Evolutionary conservation across 192 early-diverging fungal genomes (phyloP).

Genomic region (Podila minutissima): DNA sequence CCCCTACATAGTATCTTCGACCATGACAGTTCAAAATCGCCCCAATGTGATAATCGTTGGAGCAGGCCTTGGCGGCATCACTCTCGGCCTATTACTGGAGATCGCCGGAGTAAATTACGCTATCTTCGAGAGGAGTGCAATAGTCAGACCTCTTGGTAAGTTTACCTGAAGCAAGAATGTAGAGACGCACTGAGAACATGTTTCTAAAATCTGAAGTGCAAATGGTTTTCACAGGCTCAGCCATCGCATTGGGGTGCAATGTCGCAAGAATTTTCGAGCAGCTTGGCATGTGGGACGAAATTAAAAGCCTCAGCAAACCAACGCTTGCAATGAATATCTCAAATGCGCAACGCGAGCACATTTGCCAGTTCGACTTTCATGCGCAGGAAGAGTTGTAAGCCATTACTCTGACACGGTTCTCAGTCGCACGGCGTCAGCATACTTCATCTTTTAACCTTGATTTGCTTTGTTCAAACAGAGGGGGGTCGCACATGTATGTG

Average conservation of each 20-base stretch:
- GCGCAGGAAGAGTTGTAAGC: neutral
- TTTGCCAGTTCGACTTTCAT: conserved; percentile 2
- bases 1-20: no score
- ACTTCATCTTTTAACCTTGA: no score
- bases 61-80: neutral
- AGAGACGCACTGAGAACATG: neutral
- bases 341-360: neutral
- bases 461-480: neutral
- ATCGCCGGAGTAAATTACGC: neutral
- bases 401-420: no score
- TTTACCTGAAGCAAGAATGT: neutral
- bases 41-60: neutral
- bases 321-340: neutral
- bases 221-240: neutral
- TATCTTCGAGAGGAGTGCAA: neutral
- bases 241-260: conserved; percentile 3
- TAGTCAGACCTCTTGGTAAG: neutral
- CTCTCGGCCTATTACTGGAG: neutral
- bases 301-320: neutral
- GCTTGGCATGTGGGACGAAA: neutral
- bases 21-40: neutral
- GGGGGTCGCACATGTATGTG: conserved; percentile 1
- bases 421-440: no score
- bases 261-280: neutral
- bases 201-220: no score